Evolutionary conservation across 306 rosid genomes (phyloP).

Genomic region (Prunus mume): DNA sequence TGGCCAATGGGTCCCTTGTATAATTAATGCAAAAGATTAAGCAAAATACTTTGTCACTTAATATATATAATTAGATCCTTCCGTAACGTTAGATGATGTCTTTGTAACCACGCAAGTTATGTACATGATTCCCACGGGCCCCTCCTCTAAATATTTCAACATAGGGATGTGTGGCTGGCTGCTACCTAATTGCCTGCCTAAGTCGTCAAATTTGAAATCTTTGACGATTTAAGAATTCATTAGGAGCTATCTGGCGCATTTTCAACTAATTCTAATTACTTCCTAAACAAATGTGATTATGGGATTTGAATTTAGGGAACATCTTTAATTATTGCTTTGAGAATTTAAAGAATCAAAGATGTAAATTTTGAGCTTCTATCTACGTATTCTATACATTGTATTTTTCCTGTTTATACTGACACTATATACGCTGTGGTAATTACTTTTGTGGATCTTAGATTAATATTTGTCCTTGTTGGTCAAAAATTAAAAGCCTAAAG

Average conservation of each 20-base stretch:
- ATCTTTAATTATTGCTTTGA: background rate
- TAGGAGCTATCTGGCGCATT: conserved; percentile 10
- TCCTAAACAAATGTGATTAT: background rate
- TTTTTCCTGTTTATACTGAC: background rate
- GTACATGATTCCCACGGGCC: conserved; percentile 43
- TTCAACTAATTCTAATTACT: background rate
- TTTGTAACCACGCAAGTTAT: conserved; percentile 49
- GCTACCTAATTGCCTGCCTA: conserved; percentile 9
- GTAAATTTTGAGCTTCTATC: background rate
- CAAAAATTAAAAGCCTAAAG: conserved; percentile 25
- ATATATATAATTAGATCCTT: background rate
- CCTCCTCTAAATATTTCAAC: conserved; percentile 5
- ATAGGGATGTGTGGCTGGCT: background rate
- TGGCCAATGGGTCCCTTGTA: background rate
- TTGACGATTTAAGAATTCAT: conserved; percentile 12
- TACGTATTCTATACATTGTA: background rate
- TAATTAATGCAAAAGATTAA: conserved; percentile 15
- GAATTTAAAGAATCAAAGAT: background rate
- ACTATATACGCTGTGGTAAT: background rate
- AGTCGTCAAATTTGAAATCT: conserved; percentile 41
- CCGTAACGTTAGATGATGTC: conserved; percentile 9
- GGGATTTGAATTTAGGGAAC: conserved; percentile 2
- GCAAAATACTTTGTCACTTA: conserved; percentile 31
- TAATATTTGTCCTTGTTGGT: conserved; percentile 18
- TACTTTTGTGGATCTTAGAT: background rate